A percentile compares a stretch with the other conserved stretches of the same genome.
These are phyloP conservation scores for Acer yangbiense DNA, from an alignment of 345 rosid genomes.

Conservation along the genomic window DNA sequence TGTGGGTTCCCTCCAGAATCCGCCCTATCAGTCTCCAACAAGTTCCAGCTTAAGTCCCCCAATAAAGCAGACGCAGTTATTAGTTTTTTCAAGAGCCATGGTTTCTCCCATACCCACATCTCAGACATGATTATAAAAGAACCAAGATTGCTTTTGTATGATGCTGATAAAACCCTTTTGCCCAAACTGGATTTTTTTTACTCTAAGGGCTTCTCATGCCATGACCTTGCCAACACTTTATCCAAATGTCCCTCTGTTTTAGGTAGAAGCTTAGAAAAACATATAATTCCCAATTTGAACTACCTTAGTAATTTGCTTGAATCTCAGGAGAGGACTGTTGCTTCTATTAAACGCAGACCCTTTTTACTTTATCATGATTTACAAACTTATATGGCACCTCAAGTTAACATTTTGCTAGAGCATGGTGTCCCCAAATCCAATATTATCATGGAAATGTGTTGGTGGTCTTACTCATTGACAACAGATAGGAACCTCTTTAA, in stretches of 20 bases:
- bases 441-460: not conserved
- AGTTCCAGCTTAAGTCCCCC: no score
- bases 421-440: slow-evolving; percentile 15
- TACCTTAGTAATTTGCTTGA: slow-evolving; percentile 18
- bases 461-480: not conserved
- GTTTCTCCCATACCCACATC: no score
- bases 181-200: slow-evolving; percentile 18
- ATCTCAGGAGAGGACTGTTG: slow-evolving; percentile 15
- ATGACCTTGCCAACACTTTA: not conserved
- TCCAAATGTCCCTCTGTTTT: not conserved
- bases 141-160: no score
- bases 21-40: no score
- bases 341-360: not conserved
- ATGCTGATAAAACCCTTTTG: not conserved
- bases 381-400: not conserved
- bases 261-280: no score
- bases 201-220: slow-evolving; percentile 12
- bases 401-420: slow-evolving; percentile 19
- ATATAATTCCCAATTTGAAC: slow-evolving; percentile 25
- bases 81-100: no score
- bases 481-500: not conserved
- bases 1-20: no score
- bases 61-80: no score
- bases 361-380: not conserved
- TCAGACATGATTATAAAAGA: no score